These are phyloP conservation scores for Calophaca sinica DNA, from an alignment of 306 rosid genomes.

Conservation along the genomic window DNA sequence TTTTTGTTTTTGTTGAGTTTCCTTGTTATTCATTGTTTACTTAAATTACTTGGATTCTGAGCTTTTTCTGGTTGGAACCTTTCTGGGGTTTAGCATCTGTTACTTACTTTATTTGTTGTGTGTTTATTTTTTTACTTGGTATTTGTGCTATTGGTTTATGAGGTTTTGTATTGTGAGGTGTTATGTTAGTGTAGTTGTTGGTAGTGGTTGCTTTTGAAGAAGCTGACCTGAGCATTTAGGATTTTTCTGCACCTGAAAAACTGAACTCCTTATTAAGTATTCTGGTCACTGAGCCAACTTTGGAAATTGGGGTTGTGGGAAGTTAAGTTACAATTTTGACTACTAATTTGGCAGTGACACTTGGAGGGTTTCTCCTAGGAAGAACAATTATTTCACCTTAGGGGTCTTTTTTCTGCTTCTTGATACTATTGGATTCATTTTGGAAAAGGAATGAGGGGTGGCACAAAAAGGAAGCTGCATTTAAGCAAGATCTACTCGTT, in stretches of 20 bases:
- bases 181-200: conserved; percentile 34
- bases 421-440: not conserved
- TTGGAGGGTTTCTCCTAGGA: not conserved
- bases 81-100: conserved; percentile 43
- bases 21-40: not conserved
- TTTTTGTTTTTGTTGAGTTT: conserved; percentile 9
- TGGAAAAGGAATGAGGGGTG: conserved; percentile 53
- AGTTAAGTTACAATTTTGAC: conserved; percentile 33
- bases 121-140: conserved; percentile 9
- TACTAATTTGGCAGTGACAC: conserved; percentile 23
- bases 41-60: conserved; percentile 39
- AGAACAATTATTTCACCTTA: not conserved
- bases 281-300: not conserved
- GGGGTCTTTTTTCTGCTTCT: not conserved
- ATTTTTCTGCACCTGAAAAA: conserved; percentile 3
- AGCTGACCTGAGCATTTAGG: conserved; percentile 5
- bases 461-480: conserved; percentile 56
- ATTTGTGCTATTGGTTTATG: conserved; percentile 33
- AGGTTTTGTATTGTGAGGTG: conserved; percentile 23
- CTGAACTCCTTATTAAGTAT: not conserved
- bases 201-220: not conserved
- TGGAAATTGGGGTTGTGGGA: conserved; percentile 19
- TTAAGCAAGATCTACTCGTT: conserved; percentile 93
- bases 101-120: conserved; percentile 4
- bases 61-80: conserved; percentile 44